Evolutionary conservation across 2,329 filamentous ascomycete genomes (phyloP).

Genomic region (Aspergillus carbonarius): DNA sequence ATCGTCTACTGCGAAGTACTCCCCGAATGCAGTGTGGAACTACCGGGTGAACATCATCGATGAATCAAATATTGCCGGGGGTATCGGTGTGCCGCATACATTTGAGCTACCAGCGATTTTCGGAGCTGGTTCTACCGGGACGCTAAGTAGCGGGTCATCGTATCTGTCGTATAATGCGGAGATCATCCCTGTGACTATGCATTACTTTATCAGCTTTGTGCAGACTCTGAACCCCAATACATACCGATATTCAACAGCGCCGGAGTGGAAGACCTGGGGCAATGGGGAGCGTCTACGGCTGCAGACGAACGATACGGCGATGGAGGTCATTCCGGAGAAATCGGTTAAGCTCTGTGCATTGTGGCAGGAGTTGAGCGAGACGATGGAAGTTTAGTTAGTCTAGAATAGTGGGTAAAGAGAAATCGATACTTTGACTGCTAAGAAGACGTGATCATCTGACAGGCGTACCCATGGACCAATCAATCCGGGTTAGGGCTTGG

Average conservation of each 20-base stretch:
- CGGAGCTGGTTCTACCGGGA: slow-evolving; percentile 31
- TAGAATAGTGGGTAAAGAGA: no score
- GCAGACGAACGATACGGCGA: slow-evolving; percentile 13
- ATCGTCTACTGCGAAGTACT: slow-evolving; percentile 24
- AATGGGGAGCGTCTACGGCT: slow-evolving; percentile 5
- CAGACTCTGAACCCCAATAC: slow-evolving; percentile 23
- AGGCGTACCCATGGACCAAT: no score
- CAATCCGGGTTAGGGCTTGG: not conserved
- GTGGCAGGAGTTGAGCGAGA: slow-evolving; percentile 6
- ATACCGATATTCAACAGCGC: slow-evolving; percentile 17
- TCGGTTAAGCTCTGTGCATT: slow-evolving; percentile 8
- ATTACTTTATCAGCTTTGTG: slow-evolving; percentile 28
- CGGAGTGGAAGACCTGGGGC: slow-evolving; percentile 12
- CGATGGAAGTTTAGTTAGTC: slow-evolving; percentile 9
- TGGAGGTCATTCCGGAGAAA: slow-evolving; percentile 12
- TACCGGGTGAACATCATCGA: slow-evolving; percentile 51
- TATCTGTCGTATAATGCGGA: slow-evolving; percentile 13
- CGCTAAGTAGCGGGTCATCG: slow-evolving; percentile 24
- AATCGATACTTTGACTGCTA: no score
- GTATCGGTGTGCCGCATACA: slow-evolving; percentile 41
- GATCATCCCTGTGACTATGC: slow-evolving; percentile 26
- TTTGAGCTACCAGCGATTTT: slow-evolving; percentile 32
- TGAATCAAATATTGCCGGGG: slow-evolving; percentile 35
- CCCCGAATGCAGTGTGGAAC: slow-evolving; percentile 42
- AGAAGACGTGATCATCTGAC: no score